These are phyloP conservation scores for Heliamphora exappendiculata DNA, from an alignment of 148 eudicot genomes.

Conservation along the genomic window DNA sequence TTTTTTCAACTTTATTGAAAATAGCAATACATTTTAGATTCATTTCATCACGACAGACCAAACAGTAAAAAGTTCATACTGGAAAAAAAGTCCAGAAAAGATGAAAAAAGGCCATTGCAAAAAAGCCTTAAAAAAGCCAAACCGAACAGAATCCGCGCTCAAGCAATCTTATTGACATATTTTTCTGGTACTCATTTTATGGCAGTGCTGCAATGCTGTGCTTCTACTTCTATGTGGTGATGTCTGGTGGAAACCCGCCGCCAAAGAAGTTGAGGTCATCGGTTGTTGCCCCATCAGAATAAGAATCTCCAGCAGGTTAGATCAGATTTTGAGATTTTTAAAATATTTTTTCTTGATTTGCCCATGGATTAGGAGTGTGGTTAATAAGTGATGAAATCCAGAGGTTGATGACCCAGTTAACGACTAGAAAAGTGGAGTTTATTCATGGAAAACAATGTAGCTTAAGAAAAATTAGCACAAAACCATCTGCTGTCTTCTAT, in stretches of 20 bases:
- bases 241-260: constrained; percentile 93
- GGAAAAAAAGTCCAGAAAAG: too few relatives aligned
- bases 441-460: not conserved
- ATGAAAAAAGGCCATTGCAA: too few relatives aligned
- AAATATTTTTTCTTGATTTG: not conserved
- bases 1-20: too few relatives aligned
- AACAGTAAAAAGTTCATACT: too few relatives aligned
- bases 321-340: not conserved
- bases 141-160: not conserved
- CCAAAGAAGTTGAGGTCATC: constrained; percentile 70
- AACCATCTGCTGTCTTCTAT: not conserved
- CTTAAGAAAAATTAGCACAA: not conserved
- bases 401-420: not conserved
- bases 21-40: too few relatives aligned
- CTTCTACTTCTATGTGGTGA: constrained; percentile 77
- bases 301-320: constrained; percentile 10
- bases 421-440: not conserved
- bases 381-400: not conserved
- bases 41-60: too few relatives aligned
- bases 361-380: not conserved
- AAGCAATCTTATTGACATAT: not conserved
- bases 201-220: constrained; percentile 78
- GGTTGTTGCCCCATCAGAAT: constrained; percentile 34
- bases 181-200: constrained; percentile 10
- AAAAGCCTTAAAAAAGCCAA: too few relatives aligned